A percentile compares a stretch with the other conserved stretches of the same genome.
phyloP scores from a whole-genome alignment of 2,329 filamentous ascomycete genomes.

The Aspergillus tanneri region DNA sequence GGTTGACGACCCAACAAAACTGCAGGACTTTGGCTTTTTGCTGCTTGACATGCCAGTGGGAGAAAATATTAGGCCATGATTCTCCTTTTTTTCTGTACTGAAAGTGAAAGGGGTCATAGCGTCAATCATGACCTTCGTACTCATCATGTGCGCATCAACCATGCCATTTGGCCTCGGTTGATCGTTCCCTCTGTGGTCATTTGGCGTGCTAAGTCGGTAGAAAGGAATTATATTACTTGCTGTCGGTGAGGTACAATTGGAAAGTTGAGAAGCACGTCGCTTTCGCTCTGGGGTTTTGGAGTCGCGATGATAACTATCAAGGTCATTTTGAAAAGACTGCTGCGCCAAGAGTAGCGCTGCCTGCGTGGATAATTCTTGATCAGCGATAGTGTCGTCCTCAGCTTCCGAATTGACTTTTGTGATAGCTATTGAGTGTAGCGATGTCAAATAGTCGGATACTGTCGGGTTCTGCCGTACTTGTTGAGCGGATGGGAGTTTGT shows the following conservation, averaged over 20 bases:
- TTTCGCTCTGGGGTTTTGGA: conserved; percentile 16
- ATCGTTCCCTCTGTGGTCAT: conserved; percentile 4
- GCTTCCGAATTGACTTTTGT: conserved; percentile 25
- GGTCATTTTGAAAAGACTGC: conserved; percentile 40
- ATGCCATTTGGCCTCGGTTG: conserved; percentile 10
- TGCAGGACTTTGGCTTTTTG: conserved; percentile 24
- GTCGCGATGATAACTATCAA: conserved; percentile 30
- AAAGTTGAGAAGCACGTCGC: conserved; percentile 13
- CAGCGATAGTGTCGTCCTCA: conserved; percentile 25
- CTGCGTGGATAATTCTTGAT: conserved; percentile 42
- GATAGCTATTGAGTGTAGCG: conserved; percentile 40
- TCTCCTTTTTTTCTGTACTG: conserved; percentile 34
- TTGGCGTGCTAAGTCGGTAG: conserved; percentile 21
- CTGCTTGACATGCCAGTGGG: conserved; percentile 6
- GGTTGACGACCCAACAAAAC: conserved; percentile 14
- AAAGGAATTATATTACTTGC: conserved; percentile 33
- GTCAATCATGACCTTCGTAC: conserved; percentile 44
- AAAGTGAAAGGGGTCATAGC: conserved; percentile 41
- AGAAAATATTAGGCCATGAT: conserved; percentile 5
- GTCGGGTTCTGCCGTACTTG: conserved; percentile 28
- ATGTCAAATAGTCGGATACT: conserved; percentile 34
- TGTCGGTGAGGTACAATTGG: conserved; percentile 12
- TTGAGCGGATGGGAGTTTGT: conserved; percentile 41
- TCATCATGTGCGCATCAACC: conserved; percentile 29
- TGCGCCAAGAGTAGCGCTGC: conserved; percentile 41